Evolutionary conservation across 1,284 basidiomycete genomes (phyloP).

Genomic region (Apiotrichum gracile): DNA sequence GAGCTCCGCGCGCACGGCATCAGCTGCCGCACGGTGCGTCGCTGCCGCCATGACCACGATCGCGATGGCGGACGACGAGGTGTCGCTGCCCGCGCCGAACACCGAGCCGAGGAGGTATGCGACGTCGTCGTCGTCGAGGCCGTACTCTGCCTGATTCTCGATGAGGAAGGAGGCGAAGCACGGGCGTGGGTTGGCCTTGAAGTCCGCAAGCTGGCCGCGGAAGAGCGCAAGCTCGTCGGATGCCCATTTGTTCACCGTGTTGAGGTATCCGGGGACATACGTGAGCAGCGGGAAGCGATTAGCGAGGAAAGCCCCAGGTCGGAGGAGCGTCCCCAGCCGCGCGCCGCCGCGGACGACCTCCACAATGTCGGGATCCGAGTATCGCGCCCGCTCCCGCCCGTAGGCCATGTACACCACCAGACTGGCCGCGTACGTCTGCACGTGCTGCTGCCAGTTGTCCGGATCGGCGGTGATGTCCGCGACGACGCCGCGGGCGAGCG

Average conservation of each 20-base stretch:
- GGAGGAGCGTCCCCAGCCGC: conserved; percentile 52
- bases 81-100: conserved; percentile 13
- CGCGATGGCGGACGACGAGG: conserved; percentile 57
- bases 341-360: conserved; percentile 53
- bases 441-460: conserved; percentile 52
- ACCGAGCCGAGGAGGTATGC: conserved; percentile 18
- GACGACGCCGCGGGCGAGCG: conserved; percentile 52
- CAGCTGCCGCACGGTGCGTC: conserved; percentile 55
- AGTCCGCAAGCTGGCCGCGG: conserved; percentile 51
- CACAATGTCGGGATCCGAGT: conserved; percentile 56
- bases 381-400: conserved; percentile 54
- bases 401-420: conserved; percentile 63
- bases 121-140: conserved; percentile 10
- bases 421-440: conserved; percentile 56
- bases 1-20: conserved; percentile 57
- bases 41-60: conserved; percentile 60
- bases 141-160: neutral
- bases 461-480: conserved; percentile 55
- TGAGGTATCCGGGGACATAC: conserved; percentile 57
- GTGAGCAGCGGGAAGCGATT: conserved; percentile 56
- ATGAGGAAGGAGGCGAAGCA: conserved; percentile 9
- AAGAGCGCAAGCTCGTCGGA: conserved; percentile 57
- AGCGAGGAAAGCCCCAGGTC: conserved; percentile 57
- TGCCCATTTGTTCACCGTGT: conserved; percentile 54
- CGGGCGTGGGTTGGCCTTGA: conserved; percentile 49